Evolutionary conservation across 2,329 filamentous ascomycete species (phyloP).

Genomic region (Ambrosiella beaveri): DNA sequence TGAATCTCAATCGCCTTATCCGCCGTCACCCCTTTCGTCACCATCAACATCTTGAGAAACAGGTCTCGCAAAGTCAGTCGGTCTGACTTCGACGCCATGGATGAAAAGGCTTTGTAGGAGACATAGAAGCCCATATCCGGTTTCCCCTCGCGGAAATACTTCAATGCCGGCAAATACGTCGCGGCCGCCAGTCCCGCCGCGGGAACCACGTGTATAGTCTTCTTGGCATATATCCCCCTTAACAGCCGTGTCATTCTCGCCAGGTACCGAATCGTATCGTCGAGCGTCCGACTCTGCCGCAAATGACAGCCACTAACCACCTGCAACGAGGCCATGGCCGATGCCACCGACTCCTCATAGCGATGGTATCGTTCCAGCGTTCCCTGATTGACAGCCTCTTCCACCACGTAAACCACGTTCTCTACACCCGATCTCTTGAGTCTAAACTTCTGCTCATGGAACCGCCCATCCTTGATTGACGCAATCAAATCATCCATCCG

Average conservation of each 20-base stretch:
- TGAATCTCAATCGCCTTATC: conserved; percentile 70
- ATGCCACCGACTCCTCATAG: conserved; percentile 50
- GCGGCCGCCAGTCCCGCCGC: conserved; percentile 42
- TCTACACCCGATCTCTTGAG: conserved; percentile 54
- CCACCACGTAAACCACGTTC: conserved; percentile 63
- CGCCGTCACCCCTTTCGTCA: conserved; percentile 53
- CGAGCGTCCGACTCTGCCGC: conserved; percentile 57
- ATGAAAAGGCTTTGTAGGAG: conserved; percentile 54
- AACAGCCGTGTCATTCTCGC: conserved; percentile 53
- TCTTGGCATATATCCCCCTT: conserved; percentile 44
- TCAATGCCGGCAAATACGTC: conserved; percentile 48
- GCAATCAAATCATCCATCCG: conserved; percentile 62
- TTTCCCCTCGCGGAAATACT: conserved; percentile 37
- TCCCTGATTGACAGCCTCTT: conserved; percentile 48
- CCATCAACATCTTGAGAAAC: conserved; percentile 77
- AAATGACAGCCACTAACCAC: conserved; percentile 66
- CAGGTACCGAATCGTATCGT: conserved; percentile 63
- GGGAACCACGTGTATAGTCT: conserved; percentile 45
- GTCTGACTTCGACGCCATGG: conserved; percentile 58
- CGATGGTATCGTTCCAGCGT: conserved; percentile 27
- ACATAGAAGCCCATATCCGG: conserved; percentile 39
- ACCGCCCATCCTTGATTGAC: conserved; percentile 68
- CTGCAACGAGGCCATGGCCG: conserved; percentile 59
- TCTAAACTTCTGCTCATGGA: conserved; percentile 72
- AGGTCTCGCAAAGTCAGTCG: conserved; percentile 56